Conservation (phyloP, 2,329 filamentous ascomycete species). For the Stachybotrys chartarum region DNA sequence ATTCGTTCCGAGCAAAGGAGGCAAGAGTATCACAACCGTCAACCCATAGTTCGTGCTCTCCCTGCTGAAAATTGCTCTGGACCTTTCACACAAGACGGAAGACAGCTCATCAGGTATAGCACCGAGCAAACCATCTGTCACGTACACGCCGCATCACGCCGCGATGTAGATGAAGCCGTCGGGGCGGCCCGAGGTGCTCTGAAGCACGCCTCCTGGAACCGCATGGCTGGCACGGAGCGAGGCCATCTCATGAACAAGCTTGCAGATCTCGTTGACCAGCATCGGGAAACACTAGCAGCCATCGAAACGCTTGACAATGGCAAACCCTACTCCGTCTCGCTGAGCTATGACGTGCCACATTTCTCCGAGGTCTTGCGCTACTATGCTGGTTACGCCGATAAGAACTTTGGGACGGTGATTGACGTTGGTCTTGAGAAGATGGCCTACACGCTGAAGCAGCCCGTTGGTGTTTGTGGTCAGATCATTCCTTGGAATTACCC, state of each 20-base stretch:
- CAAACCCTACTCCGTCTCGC: constrained; percentile 62
- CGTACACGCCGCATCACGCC: constrained; percentile 59
- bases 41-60: constrained; percentile 54
- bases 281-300: constrained; percentile 43
- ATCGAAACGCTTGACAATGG: constrained; percentile 76
- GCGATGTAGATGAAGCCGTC: constrained; percentile 65
- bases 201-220: constrained; percentile 59
- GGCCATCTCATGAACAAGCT: constrained; percentile 64
- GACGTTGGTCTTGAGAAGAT: constrained; percentile 63
- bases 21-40: constrained; percentile 45
- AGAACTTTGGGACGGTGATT: constrained; percentile 72
- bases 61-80: neutral
- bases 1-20: constrained; percentile 41
- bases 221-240: constrained; percentile 59
- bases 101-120: constrained; percentile 12
- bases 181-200: constrained; percentile 63
- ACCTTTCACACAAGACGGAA: neutral
- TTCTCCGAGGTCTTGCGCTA: constrained; percentile 52
- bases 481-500: constrained; percentile 84
- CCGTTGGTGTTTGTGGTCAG: constrained; percentile 67
- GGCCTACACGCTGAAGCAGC: constrained; percentile 70
- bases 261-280: constrained; percentile 58
- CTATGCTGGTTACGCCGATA: constrained; percentile 75
- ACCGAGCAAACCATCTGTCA: constrained; percentile 61
- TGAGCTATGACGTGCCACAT: constrained; percentile 54